Evolutionary conservation across 2,329 filamentous ascomycete species (phyloP), one percentile per base, ranked within the genome.

Genomic region (Zasmidium angulare): DNA sequence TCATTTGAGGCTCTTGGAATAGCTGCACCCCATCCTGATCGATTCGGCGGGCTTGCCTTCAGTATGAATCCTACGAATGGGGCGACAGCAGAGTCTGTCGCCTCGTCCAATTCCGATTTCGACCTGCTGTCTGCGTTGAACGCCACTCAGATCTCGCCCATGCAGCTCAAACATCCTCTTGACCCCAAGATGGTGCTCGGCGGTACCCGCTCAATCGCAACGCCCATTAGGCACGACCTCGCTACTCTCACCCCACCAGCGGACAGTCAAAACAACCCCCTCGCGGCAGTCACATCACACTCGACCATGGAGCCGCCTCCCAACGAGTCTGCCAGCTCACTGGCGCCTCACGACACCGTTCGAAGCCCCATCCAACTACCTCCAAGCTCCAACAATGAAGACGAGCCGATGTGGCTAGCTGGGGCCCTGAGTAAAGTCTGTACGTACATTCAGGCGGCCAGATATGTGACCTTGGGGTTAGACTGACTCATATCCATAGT

Each of bases 1-100:
- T 81, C 81, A 1, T 84, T 84, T 66, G 77, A 84, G 56, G 72
- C 76, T 19, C 74, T 84, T 52, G 81, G 80, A 31, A 82, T 82
- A 59, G 76, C 77, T 54, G 74, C 76, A 52, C 78, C 80, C 49
- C 76, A 79, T 71, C 75, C 78, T 61, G 74, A 79, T 66, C 69
- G 73, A 62, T 66, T 75, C 53, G 64, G 63, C 46, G 54, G 63
- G 31, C 60, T 61, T 31, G 53, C 64, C 64, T 29, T 50, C 50
- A 31, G 31, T 17, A 24, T 47, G 51, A 22, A 46, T 6, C 22
- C 49, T 11, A 31, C 55, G 29, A 58, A 50, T 20, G 53, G 50
- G 40, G 46, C 58, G 21, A 50, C 51, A n/a, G 52, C 48, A 21
- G 51, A 52, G 19, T 10, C 46, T 23, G 26, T 22, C 11, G 50